Evolutionary conservation across 2,329 filamentous ascomycete genomes (phyloP), one percentile per base, ranked within the genome.

Genomic region (Aureobasidium vineae): DNA sequence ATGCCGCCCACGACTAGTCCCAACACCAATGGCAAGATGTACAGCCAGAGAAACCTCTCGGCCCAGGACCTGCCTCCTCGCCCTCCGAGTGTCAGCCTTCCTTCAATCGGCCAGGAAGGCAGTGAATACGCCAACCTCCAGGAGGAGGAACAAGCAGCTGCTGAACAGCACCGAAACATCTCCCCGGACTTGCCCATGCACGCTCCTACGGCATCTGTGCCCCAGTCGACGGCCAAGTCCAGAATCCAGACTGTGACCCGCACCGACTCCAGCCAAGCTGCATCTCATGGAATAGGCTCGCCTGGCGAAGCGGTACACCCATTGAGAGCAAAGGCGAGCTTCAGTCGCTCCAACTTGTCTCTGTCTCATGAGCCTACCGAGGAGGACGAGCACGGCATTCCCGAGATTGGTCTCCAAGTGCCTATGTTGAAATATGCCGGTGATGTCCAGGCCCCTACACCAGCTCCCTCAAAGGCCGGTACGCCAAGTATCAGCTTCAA

Each of bases 381-480:
- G 21, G 90, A 94, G 53, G 68, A 72, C 33, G 90, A 95, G 70
- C 88, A 92, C 65, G 94, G 93, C 26, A 97, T 97, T 72, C 93
- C 93, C 2, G 91, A 96, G 75, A 95, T 97, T 71, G 94, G 94
- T 56, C 87, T 91, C 73, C 90, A 93, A 74, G 94, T 99, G 45
- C 95, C 95, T 59, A 95, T 99, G 91, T 90, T 95, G 75, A 90
- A 89, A 63, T 87, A 95, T 75, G 91, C 95, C 50, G 95, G 95
- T 69, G 94, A 98, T 75, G 95, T 98, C 11, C 95, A 99, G 79
- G 95, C 95, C 16, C 95, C 95, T 2, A 95, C 93, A 2, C 92
- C 93, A 16, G 16, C 49, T 1, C 85, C 87, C 2, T 80, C 74
- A 19, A 71, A 77, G 61, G 73, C 76, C 56, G 80, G 74, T 66